Conservation (phyloP, 257 asterid species). For the Solanum sejunctum region DNA sequence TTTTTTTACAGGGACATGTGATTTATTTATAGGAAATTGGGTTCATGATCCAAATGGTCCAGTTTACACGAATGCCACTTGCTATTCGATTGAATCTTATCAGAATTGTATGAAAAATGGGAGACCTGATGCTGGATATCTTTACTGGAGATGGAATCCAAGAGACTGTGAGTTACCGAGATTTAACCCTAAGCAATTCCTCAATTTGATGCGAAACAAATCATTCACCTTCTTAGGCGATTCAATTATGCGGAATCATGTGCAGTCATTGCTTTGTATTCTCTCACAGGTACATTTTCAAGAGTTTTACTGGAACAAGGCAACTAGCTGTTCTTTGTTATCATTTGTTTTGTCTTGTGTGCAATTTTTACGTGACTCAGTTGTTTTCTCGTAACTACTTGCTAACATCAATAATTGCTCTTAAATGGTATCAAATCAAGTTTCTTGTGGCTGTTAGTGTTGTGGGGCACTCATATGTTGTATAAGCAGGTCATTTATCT, state of each 20-base stretch:
- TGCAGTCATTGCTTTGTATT: conserved; percentile 65
- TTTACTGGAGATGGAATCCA: conserved; percentile 80
- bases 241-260: conserved; percentile 81
- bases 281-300: conserved; percentile 53
- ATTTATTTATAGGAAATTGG: conserved; percentile 69
- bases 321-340: not conserved
- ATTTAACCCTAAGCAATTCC: conserved; percentile 40
- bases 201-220: conserved; percentile 37
- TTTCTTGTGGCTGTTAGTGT: not conserved
- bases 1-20: conserved; percentile 32
- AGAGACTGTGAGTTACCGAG: conserved; percentile 42
- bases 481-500: not conserved
- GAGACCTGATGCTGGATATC: conserved; percentile 50
- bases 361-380: not conserved
- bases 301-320: not conserved
- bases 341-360: not conserved
- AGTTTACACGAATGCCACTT: conserved; percentile 40
- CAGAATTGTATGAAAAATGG: conserved; percentile 80
- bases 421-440: not conserved
- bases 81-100: conserved; percentile 44
- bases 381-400: not conserved
- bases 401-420: not conserved
- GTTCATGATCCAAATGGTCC: conserved; percentile 47
- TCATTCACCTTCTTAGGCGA: conserved; percentile 69
- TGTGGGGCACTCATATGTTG: not conserved